These are phyloP conservation scores for Apiotrichum mycotoxinovorans DNA, from an alignment of 1,284 basidiomycete genomes.

Conservation along the genomic window DNA sequence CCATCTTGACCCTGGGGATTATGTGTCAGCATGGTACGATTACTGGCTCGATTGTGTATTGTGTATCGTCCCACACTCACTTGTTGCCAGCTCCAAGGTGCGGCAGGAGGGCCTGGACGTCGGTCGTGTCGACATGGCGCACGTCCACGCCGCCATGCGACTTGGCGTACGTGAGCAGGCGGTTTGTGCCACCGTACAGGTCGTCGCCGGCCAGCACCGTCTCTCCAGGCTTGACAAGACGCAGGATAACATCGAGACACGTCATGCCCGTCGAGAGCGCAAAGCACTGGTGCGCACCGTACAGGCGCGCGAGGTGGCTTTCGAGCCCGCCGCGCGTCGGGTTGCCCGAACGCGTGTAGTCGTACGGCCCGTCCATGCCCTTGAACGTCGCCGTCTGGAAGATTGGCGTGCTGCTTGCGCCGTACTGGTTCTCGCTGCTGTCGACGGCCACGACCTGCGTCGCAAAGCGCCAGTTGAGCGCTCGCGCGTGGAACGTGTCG, in stretches of 20 bases:
- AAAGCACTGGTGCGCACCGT: constrained; percentile 80
- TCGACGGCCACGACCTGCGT: constrained; percentile 77
- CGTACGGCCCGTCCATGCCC: constrained; percentile 78
- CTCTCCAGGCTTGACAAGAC: constrained; percentile 88
- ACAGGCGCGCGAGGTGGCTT: constrained; percentile 92
- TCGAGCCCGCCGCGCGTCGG: constrained; percentile 93
- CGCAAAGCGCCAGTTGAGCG: constrained; percentile 44
- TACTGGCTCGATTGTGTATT: not conserved
- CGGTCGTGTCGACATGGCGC: constrained; percentile 91
- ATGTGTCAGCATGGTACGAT: constrained; percentile 10
- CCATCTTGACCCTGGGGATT: constrained; percentile 64
- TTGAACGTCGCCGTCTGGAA: constrained; percentile 99
- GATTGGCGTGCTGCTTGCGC: constrained; percentile 89
- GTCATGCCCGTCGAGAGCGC: constrained; percentile 97
- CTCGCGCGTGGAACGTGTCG: constrained; percentile 30
- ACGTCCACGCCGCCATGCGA: constrained; percentile 84
- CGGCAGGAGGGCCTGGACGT: constrained; percentile 56
- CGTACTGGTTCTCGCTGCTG: constrained; percentile 83
- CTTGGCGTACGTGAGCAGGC: constrained; percentile 85
- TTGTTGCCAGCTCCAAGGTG: constrained; percentile 64
- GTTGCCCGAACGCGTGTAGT: constrained; percentile 94
- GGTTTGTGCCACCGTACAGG: constrained; percentile 96
- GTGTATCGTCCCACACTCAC: constrained; percentile 22
- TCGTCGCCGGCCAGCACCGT: constrained; percentile 96
- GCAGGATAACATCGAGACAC: constrained; percentile 90